Evolutionary conservation across 2,329 filamentous ascomycete species (phyloP).

Genomic region (Fonsecaea erecta): DNA sequence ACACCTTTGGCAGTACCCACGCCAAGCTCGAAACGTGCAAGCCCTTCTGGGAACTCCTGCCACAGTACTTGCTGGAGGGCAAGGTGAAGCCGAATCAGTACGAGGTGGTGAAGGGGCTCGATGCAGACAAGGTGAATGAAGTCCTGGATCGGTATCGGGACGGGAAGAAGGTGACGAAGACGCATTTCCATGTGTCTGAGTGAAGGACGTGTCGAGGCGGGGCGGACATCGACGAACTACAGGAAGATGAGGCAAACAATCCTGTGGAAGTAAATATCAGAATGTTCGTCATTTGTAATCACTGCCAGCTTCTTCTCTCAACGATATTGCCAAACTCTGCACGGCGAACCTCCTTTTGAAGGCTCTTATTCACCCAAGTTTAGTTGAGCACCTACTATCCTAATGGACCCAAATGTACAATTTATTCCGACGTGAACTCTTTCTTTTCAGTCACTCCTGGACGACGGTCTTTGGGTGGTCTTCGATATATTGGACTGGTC

Average conservation of each 20-base stretch:
- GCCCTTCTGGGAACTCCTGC: slow-evolving; percentile 27
- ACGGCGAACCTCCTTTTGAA: background rate
- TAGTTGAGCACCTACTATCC: background rate
- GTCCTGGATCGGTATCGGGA: slow-evolving; percentile 48
- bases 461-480: background rate
- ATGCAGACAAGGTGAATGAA: slow-evolving; percentile 44
- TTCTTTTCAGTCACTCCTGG: background rate
- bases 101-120: slow-evolving; percentile 43
- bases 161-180: slow-evolving; percentile 43
- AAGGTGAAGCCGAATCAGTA: slow-evolving; percentile 41
- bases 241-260: background rate
- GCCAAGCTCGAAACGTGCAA: slow-evolving; percentile 38
- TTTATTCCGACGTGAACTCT: background rate
- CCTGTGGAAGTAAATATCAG: background rate
- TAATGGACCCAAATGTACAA: background rate
- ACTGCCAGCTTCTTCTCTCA: background rate
- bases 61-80: slow-evolving; percentile 25
- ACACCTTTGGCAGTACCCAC: slow-evolving; percentile 39
- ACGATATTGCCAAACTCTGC: background rate
- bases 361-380: too few relatives aligned
- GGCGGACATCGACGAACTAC: background rate
- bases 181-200: slow-evolving; percentile 28
- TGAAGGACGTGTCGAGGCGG: background rate
- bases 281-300: background rate
- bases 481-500: background rate